Base-by-base conservation (phyloP, 345 rosid genomes). In the Brassica incana region DNA sequence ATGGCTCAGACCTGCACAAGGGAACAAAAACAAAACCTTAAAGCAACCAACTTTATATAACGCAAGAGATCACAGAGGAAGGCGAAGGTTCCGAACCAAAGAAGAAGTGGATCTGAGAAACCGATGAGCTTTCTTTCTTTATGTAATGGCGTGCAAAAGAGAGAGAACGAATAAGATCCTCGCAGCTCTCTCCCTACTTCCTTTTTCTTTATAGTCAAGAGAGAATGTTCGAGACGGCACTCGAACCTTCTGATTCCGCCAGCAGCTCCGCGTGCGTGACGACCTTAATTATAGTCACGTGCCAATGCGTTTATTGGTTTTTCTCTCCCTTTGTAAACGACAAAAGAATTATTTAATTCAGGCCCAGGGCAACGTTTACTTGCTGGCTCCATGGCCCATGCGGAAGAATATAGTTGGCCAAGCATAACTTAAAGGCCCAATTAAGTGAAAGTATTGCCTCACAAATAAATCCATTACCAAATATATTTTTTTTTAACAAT, bases 1-100 rank as follows among this genome's bases (percentile, higher is more conserved):
- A 87, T 78, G 60, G 0, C 35, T 65, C 59, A 62, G 12, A 48
- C 43, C 77, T 36, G 35, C 14, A 56, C 14, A 65, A 72, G 43
- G 14, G 25, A 45, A 14, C 58, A 50, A 50, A 50, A 20, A 50
- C 58, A 59, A 62, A 60, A n/a, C n/a, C 15, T 38, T 12, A 45
- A 30, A 76, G 15, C n/a, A 68, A 69, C 33, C 35, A 48, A 30
- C 16, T 32, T 12, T 10, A 5, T 50, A 48, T 48, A 48, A 16
- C 5, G 16, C 5, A 32, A 12, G 12, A 61, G 72, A 75, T 43
- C 63, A 65, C 12, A 73, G 62, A 29, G 35, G 23, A 50, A 71
- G 10, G 16, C 48, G 12, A 7, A 59, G 72, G 29, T n/a, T 3
- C 25, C 30, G 62, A 59, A 50, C 52, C 15, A 20, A 59, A 27